These are phyloP conservation scores for Naganishia albida DNA, from an alignment of 1,284 basidiomycete species.

Conservation along the genomic window DNA sequence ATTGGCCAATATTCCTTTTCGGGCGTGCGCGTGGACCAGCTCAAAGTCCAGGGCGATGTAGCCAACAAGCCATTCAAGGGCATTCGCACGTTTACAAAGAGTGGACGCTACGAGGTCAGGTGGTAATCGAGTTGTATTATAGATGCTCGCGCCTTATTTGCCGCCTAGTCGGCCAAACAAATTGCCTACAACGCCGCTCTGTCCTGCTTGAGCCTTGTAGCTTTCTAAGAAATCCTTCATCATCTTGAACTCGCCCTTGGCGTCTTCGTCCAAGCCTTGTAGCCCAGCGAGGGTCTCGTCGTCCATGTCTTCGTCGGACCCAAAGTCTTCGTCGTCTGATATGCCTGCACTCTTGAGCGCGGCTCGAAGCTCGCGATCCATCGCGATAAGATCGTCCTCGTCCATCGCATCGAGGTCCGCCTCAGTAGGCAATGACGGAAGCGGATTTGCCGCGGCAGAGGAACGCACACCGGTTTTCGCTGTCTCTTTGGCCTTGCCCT, in stretches of 20 bases:
- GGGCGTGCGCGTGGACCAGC: constrained; percentile 76
- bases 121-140: constrained; percentile 39
- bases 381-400: constrained; percentile 67
- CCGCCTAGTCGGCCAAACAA: constrained; percentile 69
- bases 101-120: constrained; percentile 50
- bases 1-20: constrained; percentile 75
- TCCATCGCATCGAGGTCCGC: constrained; percentile 58
- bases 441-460: constrained; percentile 32
- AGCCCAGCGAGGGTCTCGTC: constrained; percentile 60
- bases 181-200: constrained; percentile 84
- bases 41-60: constrained; percentile 72
- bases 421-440: constrained; percentile 47
- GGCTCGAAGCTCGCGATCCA: constrained; percentile 79
- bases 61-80: constrained; percentile 68
- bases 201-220: constrained; percentile 81
- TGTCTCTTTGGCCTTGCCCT: constrained; percentile 14
- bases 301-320: constrained; percentile 50
- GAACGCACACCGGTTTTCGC: not conserved
- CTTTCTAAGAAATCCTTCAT: constrained; percentile 95
- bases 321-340: constrained; percentile 48
- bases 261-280: constrained; percentile 46
- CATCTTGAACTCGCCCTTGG: constrained; percentile 74
- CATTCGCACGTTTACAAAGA: constrained; percentile 47
- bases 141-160: not conserved
- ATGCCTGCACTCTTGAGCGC: constrained; percentile 61